Conservation (phyloP, 805 yeast species). For the Candida patagonica region DNA sequence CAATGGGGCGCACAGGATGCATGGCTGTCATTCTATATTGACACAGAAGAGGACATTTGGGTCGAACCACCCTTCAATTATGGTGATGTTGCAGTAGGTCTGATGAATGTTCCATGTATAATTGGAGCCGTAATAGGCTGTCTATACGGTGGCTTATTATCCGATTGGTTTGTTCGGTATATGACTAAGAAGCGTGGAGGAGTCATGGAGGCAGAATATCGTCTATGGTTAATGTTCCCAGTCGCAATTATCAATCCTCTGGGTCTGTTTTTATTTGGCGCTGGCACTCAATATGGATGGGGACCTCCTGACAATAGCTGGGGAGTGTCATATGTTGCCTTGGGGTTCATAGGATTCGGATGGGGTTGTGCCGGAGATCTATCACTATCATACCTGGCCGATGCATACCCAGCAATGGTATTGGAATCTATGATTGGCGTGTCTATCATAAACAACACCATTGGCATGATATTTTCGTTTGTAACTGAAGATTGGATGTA, state of each 20-base stretch:
- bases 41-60: slow-evolving; percentile 62
- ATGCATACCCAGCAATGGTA: slow-evolving; percentile 45
- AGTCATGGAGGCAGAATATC: slow-evolving; percentile 37
- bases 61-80: slow-evolving; percentile 60
- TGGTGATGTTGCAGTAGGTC: slow-evolving; percentile 54
- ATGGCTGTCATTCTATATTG: slow-evolving; percentile 61
- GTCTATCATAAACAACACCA: slow-evolving; percentile 48
- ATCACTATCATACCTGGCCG: slow-evolving; percentile 45
- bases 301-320: too few species aligned
- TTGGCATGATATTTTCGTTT: slow-evolving; percentile 56
- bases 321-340: slow-evolving; percentile 46
- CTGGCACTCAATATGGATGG: slow-evolving; percentile 45
- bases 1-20: slow-evolving; percentile 80
- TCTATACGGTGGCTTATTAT: slow-evolving; percentile 38
- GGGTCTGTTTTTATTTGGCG: slow-evolving; percentile 52
- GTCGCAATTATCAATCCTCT: slow-evolving; percentile 44
- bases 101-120: slow-evolving; percentile 64
- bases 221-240: slow-evolving; percentile 42
- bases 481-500: slow-evolving; percentile 51
- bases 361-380: slow-evolving; percentile 53
- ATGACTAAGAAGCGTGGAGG: slow-evolving; percentile 12
- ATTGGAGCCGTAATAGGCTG: slow-evolving; percentile 45
- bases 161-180: slow-evolving; percentile 47
- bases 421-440: slow-evolving; percentile 50
- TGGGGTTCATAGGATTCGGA: slow-evolving; percentile 49